A percentile compares a stretch with the other conserved stretches of the same genome.
phyloP scores from a whole-genome alignment of 345 rosid genomes.

The Populus ilicifolia region DNA sequence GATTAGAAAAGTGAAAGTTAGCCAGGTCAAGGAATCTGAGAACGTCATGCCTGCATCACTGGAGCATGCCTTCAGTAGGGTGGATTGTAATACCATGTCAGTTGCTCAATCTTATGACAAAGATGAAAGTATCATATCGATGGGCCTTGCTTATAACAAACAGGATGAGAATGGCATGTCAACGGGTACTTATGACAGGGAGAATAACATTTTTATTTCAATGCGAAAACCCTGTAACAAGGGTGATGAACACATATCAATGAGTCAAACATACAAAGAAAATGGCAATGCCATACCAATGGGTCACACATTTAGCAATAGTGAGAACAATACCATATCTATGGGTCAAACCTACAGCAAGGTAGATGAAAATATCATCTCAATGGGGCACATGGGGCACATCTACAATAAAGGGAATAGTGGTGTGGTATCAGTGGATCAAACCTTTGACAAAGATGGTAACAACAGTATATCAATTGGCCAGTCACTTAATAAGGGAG shows the following conservation, averaged over 20 bases:
- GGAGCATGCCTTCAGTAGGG: conserved; percentile 30
- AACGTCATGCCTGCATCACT: conserved; percentile 29
- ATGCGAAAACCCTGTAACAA: conserved; percentile 41
- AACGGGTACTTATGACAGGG: conserved; percentile 32
- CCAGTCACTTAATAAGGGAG: conserved; percentile 41
- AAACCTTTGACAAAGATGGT: conserved; percentile 30
- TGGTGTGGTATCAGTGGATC: conserved; percentile 24
- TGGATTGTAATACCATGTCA: conserved; percentile 13
- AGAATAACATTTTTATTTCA: conserved; percentile 40
- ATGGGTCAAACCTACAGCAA: conserved; percentile 45
- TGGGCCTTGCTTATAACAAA: conserved; percentile 22
- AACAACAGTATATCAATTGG: conserved; percentile 24
- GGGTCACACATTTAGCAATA: conserved; percentile 39
- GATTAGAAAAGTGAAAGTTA: conserved; percentile 53
- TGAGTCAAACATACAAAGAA: conserved; percentile 42
- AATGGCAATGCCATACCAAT: conserved; percentile 31
- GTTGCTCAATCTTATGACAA: conserved; percentile 11
- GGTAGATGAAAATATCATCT: conserved; percentile 39
- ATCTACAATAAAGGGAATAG: conserved; percentile 37
- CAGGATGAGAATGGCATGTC: conserved; percentile 23
- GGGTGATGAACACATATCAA: conserved; percentile 30
- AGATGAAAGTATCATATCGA: conserved; percentile 22
- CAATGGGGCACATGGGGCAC: conserved; percentile 45
- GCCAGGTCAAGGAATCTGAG: conserved; percentile 45
- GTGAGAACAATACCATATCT: conserved; percentile 37